A percentile compares a stretch with the other conserved stretches of the same genome.
Conservation (phyloP, 148 eudicot genomes). For the Polygonum maritimum region DNA sequence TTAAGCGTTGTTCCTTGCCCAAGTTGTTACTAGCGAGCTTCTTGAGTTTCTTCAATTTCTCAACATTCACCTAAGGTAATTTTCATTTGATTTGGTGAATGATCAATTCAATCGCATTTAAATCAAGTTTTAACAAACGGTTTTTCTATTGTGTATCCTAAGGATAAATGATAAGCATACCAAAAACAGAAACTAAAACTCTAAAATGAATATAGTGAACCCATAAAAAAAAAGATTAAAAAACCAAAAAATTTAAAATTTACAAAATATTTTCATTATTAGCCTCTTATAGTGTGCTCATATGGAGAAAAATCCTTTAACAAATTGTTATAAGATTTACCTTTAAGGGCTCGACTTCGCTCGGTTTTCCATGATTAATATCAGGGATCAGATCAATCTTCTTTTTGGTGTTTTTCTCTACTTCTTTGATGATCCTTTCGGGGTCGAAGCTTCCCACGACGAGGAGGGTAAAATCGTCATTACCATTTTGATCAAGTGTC, state of each 20-base stretch:
- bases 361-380: not conserved
- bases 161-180: no score
- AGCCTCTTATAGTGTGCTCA: no score
- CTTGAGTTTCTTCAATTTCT: not conserved
- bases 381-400: not conserved
- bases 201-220: no score
- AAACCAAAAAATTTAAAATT: no score
- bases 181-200: no score
- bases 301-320: no score
- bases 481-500: not conserved
- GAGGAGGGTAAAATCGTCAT: not conserved
- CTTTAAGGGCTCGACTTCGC: not conserved
- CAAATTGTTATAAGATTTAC: not conserved
- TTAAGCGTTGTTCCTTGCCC: not conserved
- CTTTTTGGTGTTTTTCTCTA: not conserved
- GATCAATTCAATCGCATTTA: no score
- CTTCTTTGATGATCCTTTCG: not conserved
- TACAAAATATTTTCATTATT: no score
- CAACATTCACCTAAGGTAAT: not conserved
- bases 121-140: no score
- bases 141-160: no score
- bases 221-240: no score
- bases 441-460: conserved; percentile 1
- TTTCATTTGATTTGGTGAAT: no score
- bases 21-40: not conserved